Evolutionary conservation across 2,329 filamentous ascomycete species (phyloP), one percentile per base, ranked within the genome.

Genomic region (Hymenoscyphus scutula): DNA sequence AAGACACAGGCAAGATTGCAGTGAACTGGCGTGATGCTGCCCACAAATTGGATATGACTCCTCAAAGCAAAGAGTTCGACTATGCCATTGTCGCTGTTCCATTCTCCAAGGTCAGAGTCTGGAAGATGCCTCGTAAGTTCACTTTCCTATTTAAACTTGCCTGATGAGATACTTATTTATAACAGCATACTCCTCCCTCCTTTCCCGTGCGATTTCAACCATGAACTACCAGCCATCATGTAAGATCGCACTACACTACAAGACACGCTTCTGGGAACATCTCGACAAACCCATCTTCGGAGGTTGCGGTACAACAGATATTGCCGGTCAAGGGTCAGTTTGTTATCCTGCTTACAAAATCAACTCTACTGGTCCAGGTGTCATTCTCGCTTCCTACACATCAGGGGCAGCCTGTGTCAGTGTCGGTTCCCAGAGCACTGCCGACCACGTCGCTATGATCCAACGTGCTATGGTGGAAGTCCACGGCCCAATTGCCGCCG

Each of bases 331-430:
- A 60, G 84, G 85, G 27, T 80, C 75, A 54, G 79, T 89, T 64
- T 89, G 86, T 78, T 90, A 89, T 73, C 88, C 88, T 0, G 82
- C 82, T 5, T 89, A 89, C 76, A 79, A 84, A 65, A 77, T 90
- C 72, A 90, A 89, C 76, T 80, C 80, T 48, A 84, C 82, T 0
- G 82, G 85, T 0, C 85, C 84, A 0, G 87, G 86, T 6, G 81
- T 85, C 0, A 80, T 90, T 53, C 79, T 90, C 1, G 87, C 78
- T 0, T 83, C 80, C 25, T 90, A 90, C 75, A 70, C 77, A 34
- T 79, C 77, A 0, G 81, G 78, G 23, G 77, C 78, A 15, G 72
- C 75, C 1, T 80, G 79, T 0, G 74, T 76, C 23, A 77, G 78
- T 1, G 73, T 71, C 69, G 76, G 73, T 17, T 76, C 81, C 6